Percentiles rank a stretch among this genome's conserved stretches.
Conservation (phyloP, 1,284 basidiomycete genomes). For the Tremellales sp. region DNA sequence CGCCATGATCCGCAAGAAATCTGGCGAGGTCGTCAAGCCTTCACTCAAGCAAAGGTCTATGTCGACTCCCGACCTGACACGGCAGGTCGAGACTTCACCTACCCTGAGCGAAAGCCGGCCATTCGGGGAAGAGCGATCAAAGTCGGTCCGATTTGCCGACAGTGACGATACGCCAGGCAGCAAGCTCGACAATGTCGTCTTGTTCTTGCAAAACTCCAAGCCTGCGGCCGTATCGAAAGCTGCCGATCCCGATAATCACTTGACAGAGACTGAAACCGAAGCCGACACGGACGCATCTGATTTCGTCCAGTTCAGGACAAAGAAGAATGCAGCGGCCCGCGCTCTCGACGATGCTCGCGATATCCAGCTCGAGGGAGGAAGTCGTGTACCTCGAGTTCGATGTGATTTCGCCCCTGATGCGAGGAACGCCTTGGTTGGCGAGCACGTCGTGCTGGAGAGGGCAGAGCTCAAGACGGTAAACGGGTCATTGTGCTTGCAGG, state of each 20-base stretch:
- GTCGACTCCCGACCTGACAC: conserved; percentile 46
- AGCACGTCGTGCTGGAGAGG: conserved; percentile 46
- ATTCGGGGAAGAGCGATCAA: conserved; percentile 39
- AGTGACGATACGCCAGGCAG: conserved; percentile 29
- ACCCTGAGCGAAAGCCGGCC: conserved; percentile 12
- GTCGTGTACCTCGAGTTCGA: conserved; percentile 40
- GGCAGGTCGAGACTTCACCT: conserved; percentile 2
- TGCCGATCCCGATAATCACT: conserved; percentile 30
- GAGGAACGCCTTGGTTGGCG: conserved; percentile 27
- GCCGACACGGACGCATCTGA: conserved; percentile 39
- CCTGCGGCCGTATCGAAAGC: conserved; percentile 45
- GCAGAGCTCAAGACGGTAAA: conserved; percentile 34
- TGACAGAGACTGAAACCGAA: conserved; percentile 45
- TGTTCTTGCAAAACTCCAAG: conserved; percentile 47
- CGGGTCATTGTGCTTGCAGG: conserved; percentile 44
- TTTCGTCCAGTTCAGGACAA: conserved; percentile 45
- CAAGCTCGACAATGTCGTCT: conserved; percentile 44
- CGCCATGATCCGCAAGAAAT: conserved; percentile 52
- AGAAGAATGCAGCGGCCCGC: conserved; percentile 32
- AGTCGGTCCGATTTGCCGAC: conserved; percentile 46
- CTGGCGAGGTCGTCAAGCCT: conserved; percentile 51
- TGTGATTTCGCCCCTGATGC: conserved; percentile 45
- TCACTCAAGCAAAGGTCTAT: conserved; percentile 47
- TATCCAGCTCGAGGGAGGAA: conserved; percentile 32
- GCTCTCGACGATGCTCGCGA: conserved; percentile 29